Evolutionary conservation across 2,329 filamentous ascomycete genomes (phyloP).

Genomic region (Penicillium sp.): DNA sequence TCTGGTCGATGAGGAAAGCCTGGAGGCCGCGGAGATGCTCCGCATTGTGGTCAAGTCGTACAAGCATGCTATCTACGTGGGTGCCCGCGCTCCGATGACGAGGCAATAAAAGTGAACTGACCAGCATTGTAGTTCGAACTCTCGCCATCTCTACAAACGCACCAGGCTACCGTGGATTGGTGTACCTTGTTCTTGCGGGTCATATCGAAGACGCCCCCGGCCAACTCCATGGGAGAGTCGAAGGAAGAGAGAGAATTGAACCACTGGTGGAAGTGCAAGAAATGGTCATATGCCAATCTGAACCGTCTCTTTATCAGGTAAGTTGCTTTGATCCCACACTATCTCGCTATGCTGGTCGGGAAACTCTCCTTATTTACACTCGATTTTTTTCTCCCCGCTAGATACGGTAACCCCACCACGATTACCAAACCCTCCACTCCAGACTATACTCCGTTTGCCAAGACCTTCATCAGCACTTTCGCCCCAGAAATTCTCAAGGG

Average conservation of each 20-base stretch:
- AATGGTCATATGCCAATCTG: conserved; percentile 97
- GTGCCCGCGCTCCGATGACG: conserved; percentile 29
- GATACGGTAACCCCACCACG: conserved; percentile 80
- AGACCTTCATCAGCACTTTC: conserved; percentile 83
- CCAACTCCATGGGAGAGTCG: conserved; percentile 71
- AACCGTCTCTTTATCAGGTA: conserved; percentile 92
- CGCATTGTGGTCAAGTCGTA: conserved; percentile 92
- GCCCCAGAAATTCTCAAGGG: conserved; percentile 94
- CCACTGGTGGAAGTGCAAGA: conserved; percentile 99
- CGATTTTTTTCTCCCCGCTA: conserved; percentile 33
- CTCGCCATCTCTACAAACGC: conserved; percentile 67
- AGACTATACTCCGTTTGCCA: conserved; percentile 75
- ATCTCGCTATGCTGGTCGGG: not conserved
- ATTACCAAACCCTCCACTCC: conserved; percentile 68
- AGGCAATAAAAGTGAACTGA: too few relatives aligned
- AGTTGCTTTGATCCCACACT: conserved; percentile 27
- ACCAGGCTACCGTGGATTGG: conserved; percentile 85
- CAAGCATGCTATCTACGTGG: conserved; percentile 94
- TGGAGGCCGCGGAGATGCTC: conserved; percentile 95
- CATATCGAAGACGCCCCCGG: conserved; percentile 76
- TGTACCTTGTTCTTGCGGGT: conserved; percentile 90
- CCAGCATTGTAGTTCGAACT: conserved; percentile 66
- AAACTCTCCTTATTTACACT: conserved; percentile 2
- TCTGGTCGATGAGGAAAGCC: conserved; percentile 80
- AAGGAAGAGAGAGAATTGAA: conserved; percentile 82